Conservation (phyloP, 202 grass and related monocot genomes). For the Thinopyrum obtusiflorum region DNA sequence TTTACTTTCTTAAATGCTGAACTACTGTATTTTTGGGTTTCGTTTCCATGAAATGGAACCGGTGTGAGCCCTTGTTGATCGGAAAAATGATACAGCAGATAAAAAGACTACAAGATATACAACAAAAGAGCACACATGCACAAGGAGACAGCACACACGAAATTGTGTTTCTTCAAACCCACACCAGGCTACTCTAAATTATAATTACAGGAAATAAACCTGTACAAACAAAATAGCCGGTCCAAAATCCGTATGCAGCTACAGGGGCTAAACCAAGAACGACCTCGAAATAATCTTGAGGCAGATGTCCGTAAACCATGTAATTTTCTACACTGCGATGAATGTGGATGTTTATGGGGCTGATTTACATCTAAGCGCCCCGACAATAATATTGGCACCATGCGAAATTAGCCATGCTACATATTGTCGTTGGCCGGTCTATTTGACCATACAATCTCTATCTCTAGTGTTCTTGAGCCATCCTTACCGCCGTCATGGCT, state of each 20-base stretch:
- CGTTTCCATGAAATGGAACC: too few relatives aligned
- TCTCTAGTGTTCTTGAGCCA: slow-evolving; percentile 84
- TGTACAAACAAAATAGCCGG: slow-evolving; percentile 42
- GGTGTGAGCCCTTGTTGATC: too few relatives aligned
- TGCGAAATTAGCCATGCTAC: slow-evolving; percentile 36
- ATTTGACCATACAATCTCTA: slow-evolving; percentile 97
- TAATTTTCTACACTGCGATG: slow-evolving; percentile 31
- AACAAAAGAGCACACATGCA: background rate
- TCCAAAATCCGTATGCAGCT: slow-evolving; percentile 31
- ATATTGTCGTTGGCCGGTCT: slow-evolving; percentile 55
- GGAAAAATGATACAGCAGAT: background rate
- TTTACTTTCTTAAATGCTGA: too few relatives aligned
- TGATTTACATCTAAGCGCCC: slow-evolving; percentile 39
- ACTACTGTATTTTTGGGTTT: too few relatives aligned
- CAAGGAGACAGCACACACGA: background rate
- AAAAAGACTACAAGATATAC: background rate
- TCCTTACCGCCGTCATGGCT: slow-evolving; percentile 91
- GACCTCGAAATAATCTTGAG: slow-evolving; percentile 21
- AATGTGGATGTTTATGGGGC: slow-evolving; percentile 30
- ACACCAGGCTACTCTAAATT: slow-evolving; percentile 25
- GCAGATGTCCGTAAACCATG: slow-evolving; percentile 10
- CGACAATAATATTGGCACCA: slow-evolving; percentile 9
- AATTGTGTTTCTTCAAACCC: background rate
- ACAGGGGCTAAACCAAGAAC: background rate
- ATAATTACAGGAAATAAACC: slow-evolving; percentile 52